Evolutionary conservation across 1,284 basidiomycete genomes (phyloP), one percentile per base, ranked within the genome.

Genomic region (Sutorius eximius): DNA sequence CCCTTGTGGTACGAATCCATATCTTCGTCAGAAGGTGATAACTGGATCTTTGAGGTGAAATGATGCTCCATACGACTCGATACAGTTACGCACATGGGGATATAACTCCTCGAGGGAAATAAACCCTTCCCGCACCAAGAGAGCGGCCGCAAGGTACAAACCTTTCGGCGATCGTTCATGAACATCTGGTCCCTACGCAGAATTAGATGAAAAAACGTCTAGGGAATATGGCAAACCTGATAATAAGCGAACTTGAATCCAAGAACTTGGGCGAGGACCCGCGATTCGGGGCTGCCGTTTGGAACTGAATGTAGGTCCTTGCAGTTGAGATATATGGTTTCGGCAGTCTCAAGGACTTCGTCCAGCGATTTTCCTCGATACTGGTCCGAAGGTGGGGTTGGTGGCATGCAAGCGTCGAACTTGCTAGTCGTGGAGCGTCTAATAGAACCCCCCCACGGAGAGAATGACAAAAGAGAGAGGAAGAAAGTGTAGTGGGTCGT

Each of bases 231-330:
- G 64, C 81, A 52, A 59, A 91, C 91, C 74, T 93, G 87, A 72
- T 96, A 98, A 71, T 90, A 87, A 11, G 81, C 80, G 66, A 97
- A 97, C 70, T 99, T 98, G 81, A 98, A 98, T 20, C 96, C 96
- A 13, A 99, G 77, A 2, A 98, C 88, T 71, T 98, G 93, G 10
- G 93, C 90, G 58, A 96, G 77, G 15, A 94, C 87, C 45, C 85
- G 73, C 62, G 89, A 70, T 59, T 80, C 72, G 52, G 60, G 18
- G 58, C 53, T 27, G 3, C 24, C 49, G 51, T 61, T 45, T 55
- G 64, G 30, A 41, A 50, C 49, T 57, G 57, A 36, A 59, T 61
- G 46, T 59, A 65, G 53, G 30, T 49, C 52, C 24, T 55, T 57
- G 33, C 30, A 18, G 24, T 42, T 16, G 27, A 56, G 46, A 37